phyloP scores from a whole-genome alignment of 495 filamentous ascomycete species.

The Hyaloscypha bicolor region DNA sequence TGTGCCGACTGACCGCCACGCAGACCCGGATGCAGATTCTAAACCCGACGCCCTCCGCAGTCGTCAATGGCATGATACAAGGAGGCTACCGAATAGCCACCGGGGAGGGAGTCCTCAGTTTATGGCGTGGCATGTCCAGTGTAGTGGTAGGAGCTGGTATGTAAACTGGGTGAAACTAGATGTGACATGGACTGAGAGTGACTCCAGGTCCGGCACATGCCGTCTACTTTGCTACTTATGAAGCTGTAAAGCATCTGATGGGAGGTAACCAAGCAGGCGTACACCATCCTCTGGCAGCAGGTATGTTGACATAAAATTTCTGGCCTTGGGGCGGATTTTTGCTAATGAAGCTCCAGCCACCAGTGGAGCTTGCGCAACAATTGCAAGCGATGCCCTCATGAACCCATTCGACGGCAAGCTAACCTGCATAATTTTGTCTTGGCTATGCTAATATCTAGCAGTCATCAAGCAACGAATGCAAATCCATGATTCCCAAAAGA shows the following conservation, averaged over 20 bases:
- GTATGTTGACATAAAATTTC: constrained; percentile 42
- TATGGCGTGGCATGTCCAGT: constrained; percentile 97
- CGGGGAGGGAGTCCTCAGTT: constrained; percentile 82
- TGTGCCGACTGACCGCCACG: constrained; percentile 25
- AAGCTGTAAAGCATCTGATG: constrained; percentile 93
- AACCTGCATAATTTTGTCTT: background rate
- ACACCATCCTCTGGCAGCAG: constrained; percentile 92
- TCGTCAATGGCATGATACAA: constrained; percentile 90
- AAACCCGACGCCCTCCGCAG: constrained; percentile 79
- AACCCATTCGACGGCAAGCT: constrained; percentile 95
- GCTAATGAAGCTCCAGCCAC: constrained; percentile 57
- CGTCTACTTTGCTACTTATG: constrained; percentile 97
- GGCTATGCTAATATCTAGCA: constrained; percentile 42
- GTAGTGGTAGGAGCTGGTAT: constrained; percentile 93
- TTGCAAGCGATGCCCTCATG: constrained; percentile 97
- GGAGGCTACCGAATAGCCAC: constrained; percentile 88
- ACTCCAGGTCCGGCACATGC: constrained; percentile 87
- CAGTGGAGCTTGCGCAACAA: constrained; percentile 92
- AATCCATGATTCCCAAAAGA: constrained; percentile 83
- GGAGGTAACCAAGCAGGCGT: constrained; percentile 86
- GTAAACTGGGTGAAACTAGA: constrained; percentile 32
- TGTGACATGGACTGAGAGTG: constrained; percentile 31
- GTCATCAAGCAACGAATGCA: constrained; percentile 99
- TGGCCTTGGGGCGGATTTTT: constrained; percentile 6
- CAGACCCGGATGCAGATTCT: constrained; percentile 98